Conservation (phyloP, 2,329 filamentous ascomycete species). For the Lachnellula hyalina region DNA sequence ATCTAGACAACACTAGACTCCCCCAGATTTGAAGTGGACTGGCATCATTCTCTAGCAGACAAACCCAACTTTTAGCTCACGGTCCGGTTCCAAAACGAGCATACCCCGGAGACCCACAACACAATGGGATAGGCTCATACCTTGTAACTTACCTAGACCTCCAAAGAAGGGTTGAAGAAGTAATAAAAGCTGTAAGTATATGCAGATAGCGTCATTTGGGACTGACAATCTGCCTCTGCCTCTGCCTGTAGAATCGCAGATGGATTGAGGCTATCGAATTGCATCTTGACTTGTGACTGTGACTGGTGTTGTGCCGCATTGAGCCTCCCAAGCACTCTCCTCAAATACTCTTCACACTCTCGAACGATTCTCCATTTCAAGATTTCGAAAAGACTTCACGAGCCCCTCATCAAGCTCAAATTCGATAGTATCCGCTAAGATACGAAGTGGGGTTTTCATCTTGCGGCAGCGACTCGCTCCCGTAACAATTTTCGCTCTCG, state of each 20-base stretch:
- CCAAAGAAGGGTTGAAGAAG: slow-evolving; percentile 5
- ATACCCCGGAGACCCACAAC: background rate
- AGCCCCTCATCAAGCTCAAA: slow-evolving; percentile 3
- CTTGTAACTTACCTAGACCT: background rate
- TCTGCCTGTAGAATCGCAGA: background rate
- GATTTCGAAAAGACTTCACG: background rate
- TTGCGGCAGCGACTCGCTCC: background rate
- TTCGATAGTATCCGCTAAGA: background rate
- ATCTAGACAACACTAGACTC: background rate
- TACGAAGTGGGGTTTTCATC: background rate
- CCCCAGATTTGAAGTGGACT: background rate
- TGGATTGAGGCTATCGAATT: background rate
- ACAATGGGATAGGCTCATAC: no score
- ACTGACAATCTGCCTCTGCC: no score
- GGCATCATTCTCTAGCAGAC: background rate
- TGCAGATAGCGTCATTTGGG: no score
- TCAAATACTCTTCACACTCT: background rate
- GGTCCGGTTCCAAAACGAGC: slow-evolving; percentile 4
- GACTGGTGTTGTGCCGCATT: background rate
- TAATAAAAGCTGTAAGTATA: background rate
- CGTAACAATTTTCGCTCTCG: slow-evolving; percentile 6
- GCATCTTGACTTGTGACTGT: background rate
- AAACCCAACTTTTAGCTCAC: background rate
- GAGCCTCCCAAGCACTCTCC: background rate
- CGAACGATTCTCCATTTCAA: background rate